Conservation (phyloP, 768 basidiomycete genomes). For the Multifurca ochricompacta region DNA sequence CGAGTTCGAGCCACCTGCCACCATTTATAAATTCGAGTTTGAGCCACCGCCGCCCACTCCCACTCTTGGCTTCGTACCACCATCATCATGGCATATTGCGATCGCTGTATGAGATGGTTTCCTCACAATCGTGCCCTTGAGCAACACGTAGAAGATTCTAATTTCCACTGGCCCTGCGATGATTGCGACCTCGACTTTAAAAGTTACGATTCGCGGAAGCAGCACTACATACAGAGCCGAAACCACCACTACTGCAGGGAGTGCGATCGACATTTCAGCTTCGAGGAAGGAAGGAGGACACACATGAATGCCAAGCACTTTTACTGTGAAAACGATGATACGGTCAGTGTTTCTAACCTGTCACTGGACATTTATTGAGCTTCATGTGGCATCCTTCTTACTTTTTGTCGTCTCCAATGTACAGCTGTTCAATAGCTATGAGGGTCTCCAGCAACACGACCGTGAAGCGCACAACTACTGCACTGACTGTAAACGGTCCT, state of each 20-base stretch:
- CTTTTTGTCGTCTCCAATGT: background rate
- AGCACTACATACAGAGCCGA: background rate
- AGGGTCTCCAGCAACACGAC: constrained; percentile 13
- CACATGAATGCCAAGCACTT: background rate
- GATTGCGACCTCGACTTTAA: constrained; percentile 41
- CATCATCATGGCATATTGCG: constrained; percentile 3
- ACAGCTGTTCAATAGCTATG: background rate
- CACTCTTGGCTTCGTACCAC: background rate
- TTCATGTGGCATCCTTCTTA: background rate
- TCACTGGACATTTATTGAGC: background rate
- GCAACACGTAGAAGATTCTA: constrained; percentile 26
- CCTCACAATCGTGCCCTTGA: constrained; percentile 18
- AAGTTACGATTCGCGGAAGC: background rate
- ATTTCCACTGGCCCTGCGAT: constrained; percentile 38
- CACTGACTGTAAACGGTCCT: constrained; percentile 35
- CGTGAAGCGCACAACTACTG: constrained; percentile 34
- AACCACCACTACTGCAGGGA: background rate
- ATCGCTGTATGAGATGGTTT: constrained; percentile 17
- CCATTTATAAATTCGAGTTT: background rate
- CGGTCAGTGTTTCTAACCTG: constrained; percentile 17
- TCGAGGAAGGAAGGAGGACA: background rate
- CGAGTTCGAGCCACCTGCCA: background rate
- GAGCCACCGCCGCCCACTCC: background rate
- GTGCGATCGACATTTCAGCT: background rate
- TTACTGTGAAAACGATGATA: background rate